Percentiles rank a stretch among this genome's conserved stretches.
Evolutionary conservation across 257 asterid species (phyloP).

Genomic region (Solanum paucissectum): DNA sequence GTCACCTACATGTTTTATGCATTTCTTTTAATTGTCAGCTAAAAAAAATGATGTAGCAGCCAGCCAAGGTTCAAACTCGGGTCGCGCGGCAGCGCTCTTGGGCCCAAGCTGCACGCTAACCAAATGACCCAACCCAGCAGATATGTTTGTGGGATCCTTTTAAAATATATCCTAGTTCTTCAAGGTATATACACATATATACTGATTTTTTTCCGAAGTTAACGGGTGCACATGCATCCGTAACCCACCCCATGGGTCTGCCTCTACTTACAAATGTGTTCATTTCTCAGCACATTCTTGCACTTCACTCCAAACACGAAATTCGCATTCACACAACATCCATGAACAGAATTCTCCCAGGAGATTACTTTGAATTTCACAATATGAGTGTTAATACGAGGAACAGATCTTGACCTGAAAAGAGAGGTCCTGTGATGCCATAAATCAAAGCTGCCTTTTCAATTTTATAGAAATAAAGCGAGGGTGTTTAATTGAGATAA

Average conservation of each 20-base stretch:
- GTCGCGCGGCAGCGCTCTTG: not conserved
- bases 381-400: not conserved
- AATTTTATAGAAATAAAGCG: not conserved
- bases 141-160: not conserved
- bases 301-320: not conserved
- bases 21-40: not conserved
- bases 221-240: not conserved
- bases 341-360: not conserved
- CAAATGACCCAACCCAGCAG: not conserved
- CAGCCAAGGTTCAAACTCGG: not conserved
- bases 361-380: not conserved
- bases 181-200: not conserved
- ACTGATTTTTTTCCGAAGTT: not conserved
- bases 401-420: not conserved
- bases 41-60: not conserved
- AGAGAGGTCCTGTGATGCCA: not conserved
- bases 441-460: not conserved
- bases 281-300: not conserved
- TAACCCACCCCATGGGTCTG: not conserved
- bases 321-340: not conserved
- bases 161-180: not conserved
- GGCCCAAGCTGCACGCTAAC: not conserved
- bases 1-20: not conserved
- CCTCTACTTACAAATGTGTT: not conserved
- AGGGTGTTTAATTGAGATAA: not conserved